Evolutionary conservation across 495 filamentous ascomycete species (phyloP), one percentile per base, ranked within the genome.

Genomic region (Hyaloscypha variabilis): DNA sequence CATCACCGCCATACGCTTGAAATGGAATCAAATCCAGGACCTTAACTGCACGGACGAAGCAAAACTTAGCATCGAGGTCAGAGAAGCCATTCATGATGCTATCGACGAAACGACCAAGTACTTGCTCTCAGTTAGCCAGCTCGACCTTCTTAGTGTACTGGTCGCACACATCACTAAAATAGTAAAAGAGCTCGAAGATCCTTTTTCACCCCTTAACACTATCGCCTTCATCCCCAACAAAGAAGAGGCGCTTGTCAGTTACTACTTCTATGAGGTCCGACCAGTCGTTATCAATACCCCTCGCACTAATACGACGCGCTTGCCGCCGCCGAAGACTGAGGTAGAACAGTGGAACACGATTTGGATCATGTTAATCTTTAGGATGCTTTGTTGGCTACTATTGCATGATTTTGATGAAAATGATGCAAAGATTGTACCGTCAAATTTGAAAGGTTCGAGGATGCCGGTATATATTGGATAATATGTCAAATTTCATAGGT

Each of bases 371-470:
- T 70, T 83, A 17, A 73, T 82, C 1, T 80, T 82, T 60, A 72
- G 82, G 6, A 84, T 83, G 82, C 67, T 84, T 30, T 83, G 79
- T 69, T 83, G 82, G 82, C 66, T 84, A 5, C 67, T 78, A 62
- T 67, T 83, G 66, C 81, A 84, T 61, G 80, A 83, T 68, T 84
- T 84, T 46, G 70, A 83, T 67, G 77, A 76, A 25, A 71, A 75
- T 36, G 82, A 84, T 51, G 72, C 78, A 10, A 78, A 79, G 72
- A 73, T 81, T 8, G 67, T 80, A 19, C 77, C 79, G 64, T 78
- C 77, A 62, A 78, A 79, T 70, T 67, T 81, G 34, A 60, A 77
- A 39, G 80, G 79, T 11, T 82, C 76, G 61, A 74, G 81, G 21
- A 73, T 83, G 73, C 81, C 81, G 1, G 77, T 84, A 21, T 82